Conservation (phyloP, 495 filamentous ascomycete genomes). For the Penicillium waksmanii region DNA sequence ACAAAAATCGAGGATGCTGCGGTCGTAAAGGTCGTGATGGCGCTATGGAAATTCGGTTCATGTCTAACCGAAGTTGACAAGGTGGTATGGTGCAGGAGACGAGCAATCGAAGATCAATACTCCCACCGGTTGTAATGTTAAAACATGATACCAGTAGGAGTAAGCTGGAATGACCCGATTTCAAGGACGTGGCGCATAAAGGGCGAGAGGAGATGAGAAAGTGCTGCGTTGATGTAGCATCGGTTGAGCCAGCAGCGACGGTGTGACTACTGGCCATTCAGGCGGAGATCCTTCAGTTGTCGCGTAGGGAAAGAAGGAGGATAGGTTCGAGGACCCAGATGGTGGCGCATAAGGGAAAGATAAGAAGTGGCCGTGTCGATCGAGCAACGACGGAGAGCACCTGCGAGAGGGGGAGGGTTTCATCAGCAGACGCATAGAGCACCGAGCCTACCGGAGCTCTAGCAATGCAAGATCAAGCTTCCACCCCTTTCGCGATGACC, state of each 20-base stretch:
- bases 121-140: neutral
- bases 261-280: slow-evolving; percentile 9
- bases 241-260: slow-evolving; percentile 13
- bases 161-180: neutral
- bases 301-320: slow-evolving; percentile 20
- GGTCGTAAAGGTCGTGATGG: slow-evolving; percentile 4
- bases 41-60: slow-evolving; percentile 5
- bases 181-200: slow-evolving; percentile 8
- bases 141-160: neutral
- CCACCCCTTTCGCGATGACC: slow-evolving; percentile 7
- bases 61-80: neutral
- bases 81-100: neutral
- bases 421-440: slow-evolving; percentile 13
- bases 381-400: neutral
- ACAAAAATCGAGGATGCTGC: slow-evolving; percentile 2
- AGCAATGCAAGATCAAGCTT: slow-evolving; percentile 6
- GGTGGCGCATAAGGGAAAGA: slow-evolving; percentile 17
- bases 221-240: neutral
- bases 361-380: neutral
- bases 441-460: neutral
- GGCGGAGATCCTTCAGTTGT: slow-evolving; percentile 17
- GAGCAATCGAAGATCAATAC: slow-evolving; percentile 1
- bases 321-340: neutral
- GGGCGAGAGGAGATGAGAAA: slow-evolving; percentile 1
- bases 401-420: slow-evolving; percentile 5